A percentile compares a stretch with the other conserved stretches of the same genome.
Evolutionary conservation across 2,329 filamentous ascomycete species (phyloP).

Genomic region (Thielaviopsis populi): DNA sequence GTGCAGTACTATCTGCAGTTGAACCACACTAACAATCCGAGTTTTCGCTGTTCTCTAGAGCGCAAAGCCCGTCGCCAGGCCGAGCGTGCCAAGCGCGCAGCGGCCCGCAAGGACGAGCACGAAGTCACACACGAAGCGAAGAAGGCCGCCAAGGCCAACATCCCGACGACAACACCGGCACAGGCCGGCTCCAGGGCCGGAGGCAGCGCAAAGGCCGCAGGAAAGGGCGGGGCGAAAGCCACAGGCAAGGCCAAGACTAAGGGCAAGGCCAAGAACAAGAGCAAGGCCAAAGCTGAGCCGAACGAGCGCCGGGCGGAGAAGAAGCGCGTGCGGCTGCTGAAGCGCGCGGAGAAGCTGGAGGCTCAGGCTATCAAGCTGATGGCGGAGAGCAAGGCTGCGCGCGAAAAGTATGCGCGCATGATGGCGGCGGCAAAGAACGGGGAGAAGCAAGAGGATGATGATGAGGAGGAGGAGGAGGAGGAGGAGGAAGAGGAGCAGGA

Average conservation of each 20-base stretch:
- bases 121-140: constrained; percentile 1
- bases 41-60: constrained; percentile 2
- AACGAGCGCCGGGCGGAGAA: constrained; percentile 26
- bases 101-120: constrained; percentile 7
- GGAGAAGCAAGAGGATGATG: constrained; percentile 10
- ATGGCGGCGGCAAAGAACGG: constrained; percentile 18
- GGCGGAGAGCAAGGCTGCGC: constrained; percentile 13
- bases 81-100: constrained; percentile 14
- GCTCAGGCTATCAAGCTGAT: constrained; percentile 28
- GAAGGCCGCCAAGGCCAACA: constrained; percentile 6
- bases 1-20: no score
- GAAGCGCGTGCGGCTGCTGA: constrained; percentile 26
- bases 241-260: constrained; percentile 1
- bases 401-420: constrained; percentile 11
- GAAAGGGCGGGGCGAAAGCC: background rate
- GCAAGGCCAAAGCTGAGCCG: constrained; percentile 22
- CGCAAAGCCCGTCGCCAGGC: constrained; percentile 16
- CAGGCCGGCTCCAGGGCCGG: background rate
- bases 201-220: background rate
- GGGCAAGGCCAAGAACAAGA: constrained; percentile 20
- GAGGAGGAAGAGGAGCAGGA: no score
- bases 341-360: constrained; percentile 29
- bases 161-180: background rate
- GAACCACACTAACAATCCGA: background rate
- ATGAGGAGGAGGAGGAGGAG: background rate